Conservation (phyloP, 345 rosid genomes). For the Lepidium sativum region DNA sequence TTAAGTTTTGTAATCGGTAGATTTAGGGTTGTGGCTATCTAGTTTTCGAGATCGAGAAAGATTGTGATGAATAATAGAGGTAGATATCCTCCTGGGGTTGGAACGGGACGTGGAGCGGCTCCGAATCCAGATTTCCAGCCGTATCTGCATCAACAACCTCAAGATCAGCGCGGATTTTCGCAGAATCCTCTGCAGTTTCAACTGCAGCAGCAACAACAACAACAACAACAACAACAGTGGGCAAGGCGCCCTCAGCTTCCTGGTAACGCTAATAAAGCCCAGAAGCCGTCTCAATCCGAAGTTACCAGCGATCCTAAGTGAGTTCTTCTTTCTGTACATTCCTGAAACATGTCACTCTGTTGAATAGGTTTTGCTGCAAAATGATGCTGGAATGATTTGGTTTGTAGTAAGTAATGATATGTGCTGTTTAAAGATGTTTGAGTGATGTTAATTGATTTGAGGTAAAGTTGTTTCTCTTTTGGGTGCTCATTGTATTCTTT, state of each 20-base stretch:
- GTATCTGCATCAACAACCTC: constrained; percentile 37
- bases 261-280: constrained; percentile 53
- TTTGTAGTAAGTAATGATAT: background rate
- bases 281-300: constrained; percentile 78
- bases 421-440: background rate
- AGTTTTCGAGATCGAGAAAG: constrained; percentile 18
- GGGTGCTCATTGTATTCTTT: background rate
- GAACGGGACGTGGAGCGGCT: constrained; percentile 52
- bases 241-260: constrained; percentile 49
- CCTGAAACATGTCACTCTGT: background rate
- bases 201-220: constrained; percentile 12
- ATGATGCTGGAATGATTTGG: background rate
- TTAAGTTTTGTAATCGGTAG: constrained; percentile 9
- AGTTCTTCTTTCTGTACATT: background rate
- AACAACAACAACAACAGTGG: constrained; percentile 51
- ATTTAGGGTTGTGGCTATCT: constrained; percentile 23
- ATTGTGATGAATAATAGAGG: constrained; percentile 66
- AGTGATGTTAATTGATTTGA: background rate
- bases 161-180: constrained; percentile 40
- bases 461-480: background rate
- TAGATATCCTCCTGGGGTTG: constrained; percentile 70
- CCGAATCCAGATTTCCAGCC: constrained; percentile 44
- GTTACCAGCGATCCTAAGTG: constrained; percentile 77
- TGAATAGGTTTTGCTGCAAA: background rate
- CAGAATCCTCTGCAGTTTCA: constrained; percentile 37